These are phyloP conservation scores for Marasmius sp. DNA, from an alignment of 1,284 basidiomycete genomes.

Conservation along the genomic window DNA sequence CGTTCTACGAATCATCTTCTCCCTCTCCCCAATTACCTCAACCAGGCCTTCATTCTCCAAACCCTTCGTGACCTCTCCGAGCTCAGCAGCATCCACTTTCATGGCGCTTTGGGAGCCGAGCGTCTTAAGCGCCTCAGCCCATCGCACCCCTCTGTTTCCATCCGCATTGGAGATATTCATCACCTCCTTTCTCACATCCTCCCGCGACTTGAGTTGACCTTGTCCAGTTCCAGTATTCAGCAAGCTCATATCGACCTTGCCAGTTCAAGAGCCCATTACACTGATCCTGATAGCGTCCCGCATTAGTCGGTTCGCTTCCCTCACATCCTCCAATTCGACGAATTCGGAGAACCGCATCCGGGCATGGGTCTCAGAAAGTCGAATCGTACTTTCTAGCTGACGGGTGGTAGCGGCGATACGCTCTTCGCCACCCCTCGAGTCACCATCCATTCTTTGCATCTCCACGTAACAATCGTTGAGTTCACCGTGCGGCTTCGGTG, in stretches of 20 bases:
- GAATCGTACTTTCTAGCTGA: conserved; percentile 97
- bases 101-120: conserved; percentile 82
- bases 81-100: conserved; percentile 74
- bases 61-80: conserved; percentile 77
- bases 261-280: conserved; percentile 93
- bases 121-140: conserved; percentile 74
- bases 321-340: conserved; percentile 87
- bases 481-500: conserved; percentile 83
- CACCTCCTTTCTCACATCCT: conserved; percentile 83
- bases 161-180: conserved; percentile 65
- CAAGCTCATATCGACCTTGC: conserved; percentile 94
- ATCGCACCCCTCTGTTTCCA: conserved; percentile 70
- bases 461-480: conserved; percentile 91
- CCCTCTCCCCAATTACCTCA: conserved; percentile 84
- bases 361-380: conserved; percentile 95
- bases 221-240: conserved; percentile 92
- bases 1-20: conserved; percentile 75
- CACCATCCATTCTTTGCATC: conserved; percentile 89
- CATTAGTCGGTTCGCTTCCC: conserved; percentile 91
- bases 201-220: conserved; percentile 79
- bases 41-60: conserved; percentile 83
- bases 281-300: conserved; percentile 92
- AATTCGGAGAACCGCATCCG: conserved; percentile 88
- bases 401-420: conserved; percentile 98
- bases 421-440: conserved; percentile 85